Conservation (phyloP, 495 filamentous ascomycete species). For the Aspergillus sclerotiicarbonarius region DNA sequence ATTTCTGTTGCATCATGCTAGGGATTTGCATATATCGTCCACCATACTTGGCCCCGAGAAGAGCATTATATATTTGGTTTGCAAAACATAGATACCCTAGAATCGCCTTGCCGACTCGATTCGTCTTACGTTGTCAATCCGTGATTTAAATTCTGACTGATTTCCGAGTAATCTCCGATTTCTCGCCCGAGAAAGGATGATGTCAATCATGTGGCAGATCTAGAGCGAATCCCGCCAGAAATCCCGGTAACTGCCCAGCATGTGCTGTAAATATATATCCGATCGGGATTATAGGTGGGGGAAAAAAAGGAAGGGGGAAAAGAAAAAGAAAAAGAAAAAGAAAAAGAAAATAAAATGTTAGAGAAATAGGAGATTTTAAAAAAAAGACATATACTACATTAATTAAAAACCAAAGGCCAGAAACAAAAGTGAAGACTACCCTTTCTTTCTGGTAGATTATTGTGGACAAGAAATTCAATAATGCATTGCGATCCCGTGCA, state of each 20-base stretch:
- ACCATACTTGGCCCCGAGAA: constrained; percentile 5
- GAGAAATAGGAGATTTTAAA: no score
- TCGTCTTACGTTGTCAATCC: neutral
- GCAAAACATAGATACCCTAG: neutral
- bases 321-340: no score
- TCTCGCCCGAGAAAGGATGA: constrained; percentile 6
- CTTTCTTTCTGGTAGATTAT: no score
- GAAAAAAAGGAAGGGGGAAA: no score
- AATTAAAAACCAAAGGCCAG: no score
- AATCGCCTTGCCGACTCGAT: neutral
- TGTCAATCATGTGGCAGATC: neutral
- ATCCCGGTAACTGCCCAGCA: neutral
- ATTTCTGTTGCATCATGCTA: constrained; percentile 13
- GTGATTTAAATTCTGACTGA: no score
- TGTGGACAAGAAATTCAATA: neutral
- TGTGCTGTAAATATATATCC: neutral
- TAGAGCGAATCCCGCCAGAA: neutral
- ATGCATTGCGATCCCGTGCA: neutral
- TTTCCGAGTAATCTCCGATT: neutral
- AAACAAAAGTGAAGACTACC: no score
- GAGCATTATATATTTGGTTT: neutral
- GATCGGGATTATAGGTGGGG: no score
- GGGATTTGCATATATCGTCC: constrained; percentile 9
- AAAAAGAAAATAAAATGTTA: no score
- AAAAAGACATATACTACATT: no score